These are phyloP conservation scores for Thalassiosira hispida DNA, from an alignment of 352 stramenopile genomes.

Conservation along the genomic window DNA sequence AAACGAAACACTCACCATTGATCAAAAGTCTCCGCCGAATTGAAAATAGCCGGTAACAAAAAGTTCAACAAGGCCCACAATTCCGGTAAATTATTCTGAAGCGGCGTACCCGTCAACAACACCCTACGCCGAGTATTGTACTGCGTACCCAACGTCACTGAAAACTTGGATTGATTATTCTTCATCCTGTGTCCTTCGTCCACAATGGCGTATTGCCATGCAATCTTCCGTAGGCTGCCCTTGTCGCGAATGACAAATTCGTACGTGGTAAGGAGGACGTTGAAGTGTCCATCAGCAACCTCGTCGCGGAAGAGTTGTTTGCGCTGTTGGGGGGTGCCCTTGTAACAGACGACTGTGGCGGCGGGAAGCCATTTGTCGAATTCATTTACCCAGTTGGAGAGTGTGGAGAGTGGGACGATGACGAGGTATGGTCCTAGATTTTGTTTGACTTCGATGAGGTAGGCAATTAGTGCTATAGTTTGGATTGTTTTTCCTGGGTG, in stretches of 20 bases:
- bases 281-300: conserved; percentile 92
- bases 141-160: conserved; percentile 83
- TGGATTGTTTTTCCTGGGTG: conserved; percentile 94
- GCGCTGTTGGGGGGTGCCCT: conserved; percentile 92
- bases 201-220: conserved; percentile 97
- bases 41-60: conserved; percentile 95
- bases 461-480: conserved; percentile 87
- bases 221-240: conserved; percentile 92
- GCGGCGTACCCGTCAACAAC: conserved; percentile 96
- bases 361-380: conserved; percentile 92
- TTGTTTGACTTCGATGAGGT: conserved; percentile 88
- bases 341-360: conserved; percentile 76
- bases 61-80: conserved; percentile 98
- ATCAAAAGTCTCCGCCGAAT: conserved; percentile 97
- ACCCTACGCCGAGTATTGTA: conserved; percentile 84
- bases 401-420: conserved; percentile 96
- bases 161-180: conserved; percentile 97
- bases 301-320: conserved; percentile 89
- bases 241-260: conserved; percentile 99
- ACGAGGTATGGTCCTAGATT: conserved; percentile 96
- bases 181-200: conserved; percentile 99
- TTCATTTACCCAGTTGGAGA: conserved; percentile 99
- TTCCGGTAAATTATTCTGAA: conserved; percentile 97
- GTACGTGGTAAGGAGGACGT: conserved; percentile 98
- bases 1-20: conserved; percentile 87